Base-by-base conservation (phyloP, 2,329 filamentous ascomycete genomes). In the Massarina eburnea region DNA sequence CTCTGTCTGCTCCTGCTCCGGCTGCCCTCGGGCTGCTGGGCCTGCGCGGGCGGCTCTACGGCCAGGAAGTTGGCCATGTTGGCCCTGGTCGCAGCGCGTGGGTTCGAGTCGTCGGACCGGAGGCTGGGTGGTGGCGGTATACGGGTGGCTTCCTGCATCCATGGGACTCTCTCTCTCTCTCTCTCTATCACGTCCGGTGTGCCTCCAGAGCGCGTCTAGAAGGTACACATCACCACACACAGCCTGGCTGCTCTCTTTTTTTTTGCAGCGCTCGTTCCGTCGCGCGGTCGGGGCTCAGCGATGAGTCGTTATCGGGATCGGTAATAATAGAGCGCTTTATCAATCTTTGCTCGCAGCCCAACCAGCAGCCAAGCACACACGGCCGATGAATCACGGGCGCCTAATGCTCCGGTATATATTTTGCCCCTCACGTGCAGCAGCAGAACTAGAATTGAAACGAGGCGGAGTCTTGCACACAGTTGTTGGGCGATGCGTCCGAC, bases 1-100 rank as follows among this genome's bases (percentile, higher is more conserved):
- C 65, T 48, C 52, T 68, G 65, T 46, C 65, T 55, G 51, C 64
- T 68, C 33, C 55, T 48, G 33, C 58, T 59, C 33, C 59, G 54
- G 39, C 63, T 64, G 40, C 58, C 53, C 43, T 62, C 59, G 45
- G 51, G 62, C 51, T 60, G 46, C 40, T 63, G 58, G 4, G 29
- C 19, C 51, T 58, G 46, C n/a, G n/a, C n/a, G n/a, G n/a, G n/a
- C n/a, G n/a, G n/a, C 41, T 63, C 59, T 4, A 21, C 39, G n/a
- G 56, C 48, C 42, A 59, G 39, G 39, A 62, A 46, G 35, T 61
- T 56, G 37, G 61, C 57, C 64, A 68, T 68, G 38, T 45, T 61
- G 37, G 34, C 4, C 10, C 3, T 20, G 17, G 18, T 19, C 5
- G 34, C 19, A 20, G 34, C n/a, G 19, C 20, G 19, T 14, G 19